Evolutionary conservation across 768 basidiomycete genomes (phyloP), one percentile per base, ranked within the genome.

Genomic region (Amanita rimosa): DNA sequence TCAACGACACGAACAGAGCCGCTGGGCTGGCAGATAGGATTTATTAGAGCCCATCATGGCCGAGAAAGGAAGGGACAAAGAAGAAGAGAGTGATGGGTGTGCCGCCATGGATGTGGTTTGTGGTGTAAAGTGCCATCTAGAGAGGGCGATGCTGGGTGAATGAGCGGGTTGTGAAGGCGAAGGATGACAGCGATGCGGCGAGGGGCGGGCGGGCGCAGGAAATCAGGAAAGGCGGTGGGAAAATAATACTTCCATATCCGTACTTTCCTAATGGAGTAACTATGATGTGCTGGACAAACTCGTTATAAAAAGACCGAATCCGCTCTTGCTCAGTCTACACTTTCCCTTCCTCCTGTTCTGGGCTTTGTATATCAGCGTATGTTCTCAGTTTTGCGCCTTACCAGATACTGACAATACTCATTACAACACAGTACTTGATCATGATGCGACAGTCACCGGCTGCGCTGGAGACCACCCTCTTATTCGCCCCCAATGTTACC

Each of bases 401-500:
- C 7, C 17, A 2, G 3, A 10, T 24, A 6, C 22, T 46, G 16
- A 46, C 35, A 8, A 5, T 26, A 0, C 6, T 3, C 11, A n/a
- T n/a, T n/a, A n/a, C n/a, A n/a, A n/a, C 9, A 22, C 16, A 48
- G 47, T 24, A 17, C n/a, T 38, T 48, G 17, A 24, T 5, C 26
- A 48, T 39, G 46, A 40, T 40, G 40, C 40, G 41, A 33, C 11
- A 3, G 39, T 40, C 41, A 36, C 38, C 36, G 39, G 29, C 21
- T 43, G 48, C 8, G 22, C 48, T 39, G 37, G 48, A 49, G 31
- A 33, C 33, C 13, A 33, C 31, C 14, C 31, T 49, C 19, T 49
- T 49, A 29, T 51, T 51, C 27, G 50, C 50, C n/a, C 50, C 50
- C 35, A 51, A 44, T 37, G 44, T 51, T 17, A 51, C 50, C 3